Base-by-base conservation (phyloP, 2,329 filamentous ascomycete genomes). In the Pseudofabraea citricarpa region DNA sequence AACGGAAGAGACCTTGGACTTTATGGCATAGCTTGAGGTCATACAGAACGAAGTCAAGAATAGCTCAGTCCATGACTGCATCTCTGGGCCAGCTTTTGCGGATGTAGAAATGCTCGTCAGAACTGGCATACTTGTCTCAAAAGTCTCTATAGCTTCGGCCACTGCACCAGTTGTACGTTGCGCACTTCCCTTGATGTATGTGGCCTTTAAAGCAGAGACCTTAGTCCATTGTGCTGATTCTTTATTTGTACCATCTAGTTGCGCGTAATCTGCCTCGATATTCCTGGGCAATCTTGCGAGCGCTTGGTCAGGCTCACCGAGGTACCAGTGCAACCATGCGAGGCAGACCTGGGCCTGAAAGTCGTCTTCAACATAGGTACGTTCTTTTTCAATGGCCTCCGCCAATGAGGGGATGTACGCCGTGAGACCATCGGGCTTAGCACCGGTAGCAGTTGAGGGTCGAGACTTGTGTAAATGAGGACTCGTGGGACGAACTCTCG, bases 261-360 rank as follows among this genome's bases (percentile, higher is more conserved):
- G 67, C 21, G 73, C 62, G 46, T 79, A 68, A 23, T 77, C 73
- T 35, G 72, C 68, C 36, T 75, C 74, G 40, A 87, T 71, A 50
- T 79, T 76, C 45, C 71, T 72, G 4, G 87, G 87, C 12, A 95
- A 69, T 44, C 71, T 75, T 26, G 69, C 67, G 32, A 77, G 65
- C 27, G 84, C 83, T 32, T 79, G 62, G 1, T 69, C 70, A 51
- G 85, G 85, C 54, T 94, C 85, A 24, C 79, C 81, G 41, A 85
- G 65, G 7, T 81, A 78, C 80, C 87, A 95, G 59, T 94, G 81
- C 56, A 95, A 72, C 86, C 90, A 94, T 43, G 83, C 90, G 35
- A 91, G 64, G 63, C 88, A 93, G 40, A 93, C 82, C 48, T 81
- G 83, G 23, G 89, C 90, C 64, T 95, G 89, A 54, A 91, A 84